Percentiles rank a stretch among this genome's conserved stretches.
Conservation (phyloP, 257 asterid genomes). For the Haberlea rhodopensis region DNA sequence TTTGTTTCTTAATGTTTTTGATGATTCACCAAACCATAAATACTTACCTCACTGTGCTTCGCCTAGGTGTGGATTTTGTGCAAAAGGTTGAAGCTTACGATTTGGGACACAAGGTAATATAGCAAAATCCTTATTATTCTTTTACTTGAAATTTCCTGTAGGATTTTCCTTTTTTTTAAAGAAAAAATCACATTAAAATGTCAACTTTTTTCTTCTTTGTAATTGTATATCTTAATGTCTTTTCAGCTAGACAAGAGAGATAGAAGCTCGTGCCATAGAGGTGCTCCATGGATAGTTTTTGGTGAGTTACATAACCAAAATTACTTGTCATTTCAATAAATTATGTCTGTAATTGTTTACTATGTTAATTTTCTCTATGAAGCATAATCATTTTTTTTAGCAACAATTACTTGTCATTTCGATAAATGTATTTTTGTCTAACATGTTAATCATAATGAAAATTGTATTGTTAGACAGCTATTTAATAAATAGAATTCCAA, state of each 20-base stretch:
- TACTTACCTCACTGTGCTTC: too few relatives aligned
- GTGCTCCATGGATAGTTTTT: conserved; percentile 61
- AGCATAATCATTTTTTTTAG: not conserved
- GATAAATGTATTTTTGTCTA: too few relatives aligned
- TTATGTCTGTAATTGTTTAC: not conserved
- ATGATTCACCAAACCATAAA: conserved; percentile 19
- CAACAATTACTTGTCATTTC: too few relatives aligned
- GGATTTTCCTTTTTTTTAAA: not conserved
- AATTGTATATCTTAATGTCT: conserved; percentile 18
- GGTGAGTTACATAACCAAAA: conserved; percentile 48
- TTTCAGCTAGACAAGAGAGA: conserved; percentile 91
- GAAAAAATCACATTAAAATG: not conserved
- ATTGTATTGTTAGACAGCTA: too few relatives aligned
- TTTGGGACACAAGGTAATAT: conserved; percentile 85
- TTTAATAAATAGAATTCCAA: too few relatives aligned
- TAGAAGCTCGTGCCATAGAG: conserved; percentile 58
- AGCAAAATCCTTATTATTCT: not conserved
- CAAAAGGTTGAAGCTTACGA: conserved; percentile 84
- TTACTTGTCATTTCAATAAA: not conserved
- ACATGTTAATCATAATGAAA: too few relatives aligned
- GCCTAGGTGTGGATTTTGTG: conserved; percentile 85
- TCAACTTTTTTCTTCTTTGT: not conserved
- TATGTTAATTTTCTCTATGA: not conserved
- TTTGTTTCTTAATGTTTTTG: conserved; percentile 35
- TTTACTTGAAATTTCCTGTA: not conserved